Evolutionary conservation across 345 rosid species (phyloP).

Genomic region (Atalantia buxifolia): DNA sequence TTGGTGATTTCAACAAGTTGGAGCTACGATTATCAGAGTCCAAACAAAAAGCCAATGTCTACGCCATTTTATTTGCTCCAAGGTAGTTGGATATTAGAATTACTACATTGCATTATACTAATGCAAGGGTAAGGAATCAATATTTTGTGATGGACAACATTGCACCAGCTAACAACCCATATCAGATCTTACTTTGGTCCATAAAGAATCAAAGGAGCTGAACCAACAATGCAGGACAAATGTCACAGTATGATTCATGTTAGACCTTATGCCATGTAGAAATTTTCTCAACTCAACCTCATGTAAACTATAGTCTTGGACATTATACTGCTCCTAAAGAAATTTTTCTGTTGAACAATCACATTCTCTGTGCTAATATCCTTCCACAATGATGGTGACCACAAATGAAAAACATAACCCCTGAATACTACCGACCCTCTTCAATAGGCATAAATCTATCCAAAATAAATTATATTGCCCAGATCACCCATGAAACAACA

Average conservation of each 20-base stretch:
- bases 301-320: not conserved
- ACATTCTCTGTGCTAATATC: not conserved
- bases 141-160: not conserved
- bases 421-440: not conserved
- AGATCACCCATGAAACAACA: not conserved
- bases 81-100: not conserved
- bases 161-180: not conserved
- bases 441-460: not conserved
- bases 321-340: not conserved
- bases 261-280: not conserved
- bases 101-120: not conserved
- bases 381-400: not conserved
- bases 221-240: not conserved
- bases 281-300: not conserved
- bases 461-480: not conserved
- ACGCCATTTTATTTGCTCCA: not conserved
- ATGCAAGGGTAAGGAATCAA: not conserved
- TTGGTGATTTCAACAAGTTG: not conserved
- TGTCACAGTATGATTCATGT: not conserved
- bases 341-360: not conserved
- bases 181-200: not conserved
- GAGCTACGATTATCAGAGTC: not conserved
- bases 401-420: not conserved
- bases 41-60: not conserved
- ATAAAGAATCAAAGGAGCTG: not conserved